A percentile compares a stretch with the other conserved stretches of the same genome.
phyloP scores from a whole-genome alignment of 2,329 filamentous ascomycete genomes.

The Colletotrichum karsti region DNA sequence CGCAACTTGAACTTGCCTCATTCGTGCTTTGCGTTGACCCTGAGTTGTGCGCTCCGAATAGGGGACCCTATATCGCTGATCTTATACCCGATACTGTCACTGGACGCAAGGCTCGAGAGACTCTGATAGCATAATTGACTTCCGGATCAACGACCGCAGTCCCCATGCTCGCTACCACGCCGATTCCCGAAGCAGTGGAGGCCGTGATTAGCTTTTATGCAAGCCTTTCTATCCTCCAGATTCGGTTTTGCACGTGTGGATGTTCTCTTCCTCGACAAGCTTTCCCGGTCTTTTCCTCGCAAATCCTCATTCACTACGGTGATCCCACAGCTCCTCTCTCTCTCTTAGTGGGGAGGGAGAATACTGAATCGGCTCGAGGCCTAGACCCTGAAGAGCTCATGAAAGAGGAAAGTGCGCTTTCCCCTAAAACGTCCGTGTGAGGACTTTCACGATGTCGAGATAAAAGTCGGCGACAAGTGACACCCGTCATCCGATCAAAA shows the following conservation, averaged over 20 bases:
- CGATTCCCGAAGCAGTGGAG: slow-evolving; percentile 8
- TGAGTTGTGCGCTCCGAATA: neutral
- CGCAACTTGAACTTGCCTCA: neutral
- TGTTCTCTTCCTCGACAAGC: neutral
- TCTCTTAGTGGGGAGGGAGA: too few relatives aligned
- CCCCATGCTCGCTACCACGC: neutral
- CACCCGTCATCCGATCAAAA: neutral
- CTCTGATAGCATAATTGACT: too few relatives aligned
- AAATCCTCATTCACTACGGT: neutral
- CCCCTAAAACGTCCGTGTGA: neutral
- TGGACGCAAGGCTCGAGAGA: too few relatives aligned
- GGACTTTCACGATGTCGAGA: neutral
- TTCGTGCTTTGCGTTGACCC: neutral
- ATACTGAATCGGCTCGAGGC: neutral
- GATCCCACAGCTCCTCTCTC: neutral
- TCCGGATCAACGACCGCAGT: neutral
- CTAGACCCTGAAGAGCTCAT: neutral
- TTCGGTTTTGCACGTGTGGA: neutral
- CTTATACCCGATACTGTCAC: neutral
- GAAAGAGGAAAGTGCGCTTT: neutral
- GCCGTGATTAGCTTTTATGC: neutral
- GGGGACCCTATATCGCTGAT: slow-evolving; percentile 11
- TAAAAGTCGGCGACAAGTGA: neutral
- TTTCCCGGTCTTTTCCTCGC: neutral
- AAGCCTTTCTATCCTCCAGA: neutral